Percentiles rank a stretch among this genome's conserved stretches.
Conservation (phyloP, 2,329 filamentous ascomycete species). For the Colletotrichum abscissum region DNA sequence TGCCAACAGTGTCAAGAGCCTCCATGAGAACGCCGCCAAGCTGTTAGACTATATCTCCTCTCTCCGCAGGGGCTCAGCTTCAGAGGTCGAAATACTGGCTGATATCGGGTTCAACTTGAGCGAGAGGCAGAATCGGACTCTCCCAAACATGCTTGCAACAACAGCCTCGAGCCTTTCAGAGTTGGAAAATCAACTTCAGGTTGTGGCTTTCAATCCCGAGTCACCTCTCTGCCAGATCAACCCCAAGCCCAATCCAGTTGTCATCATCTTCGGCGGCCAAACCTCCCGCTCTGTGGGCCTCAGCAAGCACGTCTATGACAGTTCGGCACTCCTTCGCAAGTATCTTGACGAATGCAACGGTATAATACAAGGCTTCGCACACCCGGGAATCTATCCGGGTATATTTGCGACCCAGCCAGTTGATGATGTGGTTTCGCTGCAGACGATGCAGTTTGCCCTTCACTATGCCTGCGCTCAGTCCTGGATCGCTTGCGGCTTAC, state of each 20-base stretch:
- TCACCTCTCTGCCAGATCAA: too few relatives aligned
- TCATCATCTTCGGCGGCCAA: constrained; percentile 25
- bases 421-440: neutral
- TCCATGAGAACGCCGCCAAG: too few relatives aligned
- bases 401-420: neutral
- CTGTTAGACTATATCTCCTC: too few relatives aligned
- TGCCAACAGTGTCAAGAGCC: too few relatives aligned
- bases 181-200: too few relatives aligned
- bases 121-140: too few relatives aligned
- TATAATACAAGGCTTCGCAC: neutral
- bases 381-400: neutral
- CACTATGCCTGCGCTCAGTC: neutral
- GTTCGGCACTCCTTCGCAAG: neutral
- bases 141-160: too few relatives aligned
- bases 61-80: too few relatives aligned
- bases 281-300: neutral
- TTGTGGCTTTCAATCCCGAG: too few relatives aligned
- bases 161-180: too few relatives aligned
- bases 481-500: neutral
- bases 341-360: neutral
- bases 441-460: neutral
- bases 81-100: too few relatives aligned
- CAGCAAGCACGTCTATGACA: constrained; percentile 4
- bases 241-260: neutral
- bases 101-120: too few relatives aligned